Conservation (phyloP, 2,329 filamentous ascomycete genomes). For the Arthrobotrys megalospora region DNA sequence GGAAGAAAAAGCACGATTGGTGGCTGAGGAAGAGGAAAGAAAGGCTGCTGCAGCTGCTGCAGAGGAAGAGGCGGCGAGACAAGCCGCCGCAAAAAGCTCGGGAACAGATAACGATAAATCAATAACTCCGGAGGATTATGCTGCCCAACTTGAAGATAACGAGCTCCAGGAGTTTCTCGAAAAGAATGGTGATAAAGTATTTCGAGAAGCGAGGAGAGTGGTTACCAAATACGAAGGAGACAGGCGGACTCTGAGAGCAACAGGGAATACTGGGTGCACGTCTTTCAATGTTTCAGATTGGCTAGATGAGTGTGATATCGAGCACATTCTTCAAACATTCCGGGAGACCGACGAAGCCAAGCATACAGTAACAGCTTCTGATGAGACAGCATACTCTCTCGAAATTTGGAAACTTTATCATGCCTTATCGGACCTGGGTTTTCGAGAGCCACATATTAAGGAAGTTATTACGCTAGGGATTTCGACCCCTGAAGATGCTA, state of each 20-base stretch:
- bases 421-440: constrained; percentile 78
- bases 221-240: constrained; percentile 86
- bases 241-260: constrained; percentile 66
- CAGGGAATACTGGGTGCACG: constrained; percentile 62
- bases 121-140: constrained; percentile 88
- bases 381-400: constrained; percentile 67
- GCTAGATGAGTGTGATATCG: constrained; percentile 57
- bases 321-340: constrained; percentile 45
- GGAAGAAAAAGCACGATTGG: constrained; percentile 52
- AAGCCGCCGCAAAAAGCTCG: constrained; percentile 5
- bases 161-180: constrained; percentile 90
- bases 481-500: constrained; percentile 78
- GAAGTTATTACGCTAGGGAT: constrained; percentile 71
- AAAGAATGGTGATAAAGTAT: constrained; percentile 83
- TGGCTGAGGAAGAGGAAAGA: constrained; percentile 59
- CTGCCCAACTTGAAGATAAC: constrained; percentile 88
- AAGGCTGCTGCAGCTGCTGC: constrained; percentile 62
- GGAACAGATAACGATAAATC: constrained; percentile 52
- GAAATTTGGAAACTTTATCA: constrained; percentile 88
- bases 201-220: constrained; percentile 83
- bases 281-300: constrained; percentile 48
- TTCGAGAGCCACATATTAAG: constrained; percentile 76
- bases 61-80: constrained; percentile 29
- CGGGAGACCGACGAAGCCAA: constrained; percentile 8
- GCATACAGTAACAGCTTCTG: constrained; percentile 69